These are phyloP conservation scores for Lepiota brunneoincarnata DNA, from an alignment of 768 basidiomycete genomes.

Conservation along the genomic window DNA sequence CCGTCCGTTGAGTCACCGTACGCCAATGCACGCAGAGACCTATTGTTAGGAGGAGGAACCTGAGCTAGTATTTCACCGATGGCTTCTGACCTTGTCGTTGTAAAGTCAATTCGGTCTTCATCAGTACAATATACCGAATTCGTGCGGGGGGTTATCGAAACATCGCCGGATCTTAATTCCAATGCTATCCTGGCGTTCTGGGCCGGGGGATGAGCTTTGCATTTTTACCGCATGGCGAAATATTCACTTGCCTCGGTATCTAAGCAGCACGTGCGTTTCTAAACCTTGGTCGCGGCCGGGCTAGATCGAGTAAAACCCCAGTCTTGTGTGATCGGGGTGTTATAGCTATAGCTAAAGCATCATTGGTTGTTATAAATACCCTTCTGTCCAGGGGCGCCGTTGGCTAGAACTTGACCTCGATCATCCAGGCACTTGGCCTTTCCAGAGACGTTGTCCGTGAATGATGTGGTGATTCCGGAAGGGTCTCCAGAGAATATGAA, in stretches of 20 bases:
- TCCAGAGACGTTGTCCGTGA: neutral
- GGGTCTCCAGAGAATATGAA: too few species aligned
- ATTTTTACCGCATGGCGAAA: too few species aligned
- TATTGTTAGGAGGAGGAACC: neutral
- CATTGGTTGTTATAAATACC: neutral
- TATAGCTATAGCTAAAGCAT: slow-evolving; percentile 30
- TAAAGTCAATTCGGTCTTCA: too few species aligned
- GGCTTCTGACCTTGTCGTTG: too few species aligned
- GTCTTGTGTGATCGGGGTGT: slow-evolving; percentile 24
- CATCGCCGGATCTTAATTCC: too few species aligned
- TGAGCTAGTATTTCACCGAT: too few species aligned
- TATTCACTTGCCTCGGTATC: too few species aligned
- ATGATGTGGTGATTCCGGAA: neutral
- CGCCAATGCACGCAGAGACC: slow-evolving; percentile 19
- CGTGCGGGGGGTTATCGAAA: too few species aligned
- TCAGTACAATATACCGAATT: too few species aligned
- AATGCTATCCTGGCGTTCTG: too few species aligned
- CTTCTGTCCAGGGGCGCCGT: slow-evolving; percentile 19
- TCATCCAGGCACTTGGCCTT: slow-evolving; percentile 26
- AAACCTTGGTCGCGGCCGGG: slow-evolving; percentile 8
- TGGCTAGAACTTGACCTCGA: slow-evolving; percentile 20
- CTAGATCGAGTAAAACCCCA: slow-evolving; percentile 17
- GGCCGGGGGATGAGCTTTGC: too few species aligned
- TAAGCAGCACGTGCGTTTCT: too few species aligned
- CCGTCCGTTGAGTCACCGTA: slow-evolving; percentile 14